phyloP scores from a whole-genome alignment of 768 basidiomycete species.

The Pisolithus orientalis region DNA sequence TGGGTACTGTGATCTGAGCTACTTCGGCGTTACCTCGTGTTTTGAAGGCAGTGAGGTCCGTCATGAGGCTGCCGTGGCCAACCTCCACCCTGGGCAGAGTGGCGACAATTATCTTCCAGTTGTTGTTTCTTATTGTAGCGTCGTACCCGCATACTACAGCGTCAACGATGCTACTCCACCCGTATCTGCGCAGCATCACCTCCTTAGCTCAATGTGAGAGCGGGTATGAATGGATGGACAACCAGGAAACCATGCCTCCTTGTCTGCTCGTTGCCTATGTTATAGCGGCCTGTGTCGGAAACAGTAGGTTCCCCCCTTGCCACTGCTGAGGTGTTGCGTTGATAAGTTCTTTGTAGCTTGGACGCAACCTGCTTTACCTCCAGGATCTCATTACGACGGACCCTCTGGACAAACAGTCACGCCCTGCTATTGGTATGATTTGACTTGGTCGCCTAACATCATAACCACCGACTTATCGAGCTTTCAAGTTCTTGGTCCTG shows the following conservation, averaged over 20 bases:
- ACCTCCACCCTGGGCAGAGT: too few relatives aligned
- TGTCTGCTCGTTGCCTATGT: constrained; percentile 26
- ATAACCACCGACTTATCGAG: not conserved
- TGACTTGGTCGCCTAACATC: not conserved
- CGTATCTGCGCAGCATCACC: constrained; percentile 4
- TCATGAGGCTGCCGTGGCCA: too few relatives aligned
- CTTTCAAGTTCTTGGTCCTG: constrained; percentile 45
- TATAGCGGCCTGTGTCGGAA: constrained; percentile 22
- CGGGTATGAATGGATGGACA: constrained; percentile 23
- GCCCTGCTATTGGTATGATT: constrained; percentile 25
- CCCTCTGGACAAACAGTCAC: constrained; percentile 19
- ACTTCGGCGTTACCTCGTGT: too few relatives aligned
- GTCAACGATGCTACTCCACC: constrained; percentile 3
- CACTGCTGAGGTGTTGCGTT: not conserved
- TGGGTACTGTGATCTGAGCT: not conserved
- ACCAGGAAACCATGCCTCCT: constrained; percentile 6
- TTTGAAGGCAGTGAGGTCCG: too few relatives aligned
- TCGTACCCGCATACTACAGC: too few relatives aligned
- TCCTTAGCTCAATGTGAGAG: constrained; percentile 13
- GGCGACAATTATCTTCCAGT: not conserved
- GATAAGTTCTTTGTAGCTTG: constrained; percentile 10
- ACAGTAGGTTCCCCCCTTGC: constrained; percentile 13
- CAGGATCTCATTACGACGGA: constrained; percentile 14
- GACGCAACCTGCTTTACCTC: constrained; percentile 18
- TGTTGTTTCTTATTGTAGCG: not conserved